Percentiles rank a stretch among this genome's conserved stretches.
Conservation (phyloP, 1,284 basidiomycete genomes). For the Papiliotrema nemorosa region DNA sequence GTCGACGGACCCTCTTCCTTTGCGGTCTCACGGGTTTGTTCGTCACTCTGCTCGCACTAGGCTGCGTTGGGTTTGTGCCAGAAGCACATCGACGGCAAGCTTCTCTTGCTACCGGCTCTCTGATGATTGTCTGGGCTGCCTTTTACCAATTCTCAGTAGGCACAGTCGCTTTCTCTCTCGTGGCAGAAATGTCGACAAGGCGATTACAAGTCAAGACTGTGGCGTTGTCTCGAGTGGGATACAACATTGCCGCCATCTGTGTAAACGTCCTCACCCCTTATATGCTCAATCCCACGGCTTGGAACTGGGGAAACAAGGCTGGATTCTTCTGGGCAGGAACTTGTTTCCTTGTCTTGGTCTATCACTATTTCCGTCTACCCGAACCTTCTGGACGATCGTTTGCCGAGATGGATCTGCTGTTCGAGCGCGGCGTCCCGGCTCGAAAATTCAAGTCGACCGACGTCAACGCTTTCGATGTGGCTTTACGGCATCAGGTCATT, state of each 20-base stretch:
- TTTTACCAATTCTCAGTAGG: conserved; percentile 47
- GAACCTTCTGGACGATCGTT: conserved; percentile 50
- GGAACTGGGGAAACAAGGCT: background rate
- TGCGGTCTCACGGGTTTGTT: conserved; percentile 7
- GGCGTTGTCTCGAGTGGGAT: no score
- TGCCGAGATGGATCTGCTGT: conserved; percentile 50
- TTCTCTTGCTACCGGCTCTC: conserved; percentile 16
- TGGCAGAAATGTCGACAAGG: conserved; percentile 51
- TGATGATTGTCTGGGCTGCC: conserved; percentile 49
- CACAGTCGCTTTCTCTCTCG: conserved; percentile 44
- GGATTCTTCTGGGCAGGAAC: conserved; percentile 24
- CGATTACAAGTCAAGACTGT: no score
- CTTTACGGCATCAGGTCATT: conserved; percentile 10
- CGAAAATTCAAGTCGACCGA: conserved; percentile 11
- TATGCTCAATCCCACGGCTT: no score
- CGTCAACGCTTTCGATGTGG: conserved; percentile 10
- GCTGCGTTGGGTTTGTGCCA: conserved; percentile 19
- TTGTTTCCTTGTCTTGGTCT: conserved; percentile 15
- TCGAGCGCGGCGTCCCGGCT: conserved; percentile 39
- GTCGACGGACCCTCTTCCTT: conserved; percentile 10
- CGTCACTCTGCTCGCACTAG: background rate
- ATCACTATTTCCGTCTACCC: conserved; percentile 23
- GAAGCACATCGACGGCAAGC: conserved; percentile 6
- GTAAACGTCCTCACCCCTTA: conserved; percentile 12
- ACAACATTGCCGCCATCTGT: conserved; percentile 9